A percentile compares a stretch with the other conserved stretches of the same genome.
These are phyloP conservation scores for Chaetoscypha palmicola DNA, from an alignment of 2,329 filamentous ascomycete genomes.

Conservation along the genomic window DNA sequence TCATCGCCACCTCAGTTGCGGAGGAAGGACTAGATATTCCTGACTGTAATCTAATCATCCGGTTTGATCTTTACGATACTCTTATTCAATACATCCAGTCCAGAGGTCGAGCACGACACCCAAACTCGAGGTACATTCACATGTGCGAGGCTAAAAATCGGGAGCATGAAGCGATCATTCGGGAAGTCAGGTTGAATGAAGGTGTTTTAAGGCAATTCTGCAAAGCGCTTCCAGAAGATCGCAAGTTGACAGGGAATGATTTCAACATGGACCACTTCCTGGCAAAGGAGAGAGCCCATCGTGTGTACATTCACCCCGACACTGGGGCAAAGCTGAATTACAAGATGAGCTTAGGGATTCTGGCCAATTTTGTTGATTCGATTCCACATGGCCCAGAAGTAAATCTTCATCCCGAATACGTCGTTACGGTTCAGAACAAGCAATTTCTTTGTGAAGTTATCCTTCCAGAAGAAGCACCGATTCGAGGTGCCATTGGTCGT, in stretches of 20 bases:
- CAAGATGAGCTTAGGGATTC: constrained; percentile 60
- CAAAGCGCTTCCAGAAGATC: constrained; percentile 63
- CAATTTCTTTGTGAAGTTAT: constrained; percentile 72
- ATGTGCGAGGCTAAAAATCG: constrained; percentile 71
- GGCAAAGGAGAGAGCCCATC: constrained; percentile 36
- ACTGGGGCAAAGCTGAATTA: constrained; percentile 78
- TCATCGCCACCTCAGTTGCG: constrained; percentile 60
- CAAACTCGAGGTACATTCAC: constrained; percentile 71
- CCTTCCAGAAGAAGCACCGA: constrained; percentile 66
- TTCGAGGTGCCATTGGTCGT: constrained; percentile 58
- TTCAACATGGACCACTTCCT: constrained; percentile 50
- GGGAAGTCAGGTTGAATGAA: constrained; percentile 55
- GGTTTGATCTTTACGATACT: constrained; percentile 83
- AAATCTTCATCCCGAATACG: constrained; percentile 47
- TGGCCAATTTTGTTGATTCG: constrained; percentile 67
- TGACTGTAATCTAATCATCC: constrained; percentile 58
- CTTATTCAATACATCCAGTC: constrained; percentile 96
- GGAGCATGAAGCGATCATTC: constrained; percentile 48
- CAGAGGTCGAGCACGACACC: constrained; percentile 73
- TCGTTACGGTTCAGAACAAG: constrained; percentile 47
- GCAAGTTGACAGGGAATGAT: constrained; percentile 56
- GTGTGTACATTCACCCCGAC: constrained; percentile 48
- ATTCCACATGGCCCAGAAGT: constrained; percentile 44
- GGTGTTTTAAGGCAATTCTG: constrained; percentile 68
- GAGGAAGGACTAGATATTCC: constrained; percentile 64